Evolutionary conservation across 1,139 yeast genomes (phyloP), one percentile per base, ranked within the genome.

Genomic region (Candida tetrigidarum): DNA sequence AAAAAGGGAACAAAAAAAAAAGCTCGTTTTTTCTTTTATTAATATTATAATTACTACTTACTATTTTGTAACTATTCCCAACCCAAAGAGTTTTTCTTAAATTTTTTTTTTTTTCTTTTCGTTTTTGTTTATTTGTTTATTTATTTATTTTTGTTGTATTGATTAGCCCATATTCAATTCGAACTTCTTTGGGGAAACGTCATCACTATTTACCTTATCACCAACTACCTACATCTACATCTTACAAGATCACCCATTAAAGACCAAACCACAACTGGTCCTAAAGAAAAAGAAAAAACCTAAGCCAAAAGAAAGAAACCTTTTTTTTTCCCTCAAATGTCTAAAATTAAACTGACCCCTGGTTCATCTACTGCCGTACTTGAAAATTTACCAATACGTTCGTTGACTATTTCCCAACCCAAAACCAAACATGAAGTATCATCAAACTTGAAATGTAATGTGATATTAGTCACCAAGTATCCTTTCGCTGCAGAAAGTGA

Each of bases 401-500:
- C 49, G 11, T 43, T 50, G 7, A 44, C 52, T 2, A 43, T 47
- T 5, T 45, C 58, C 4, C 43, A 42, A 16, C 55, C 55, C 14
- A 38, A 39, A 34, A 22, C 44, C 10, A 29, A 34, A 25, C 27
- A 35, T n/a, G 37, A 41, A 22, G 29, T 43, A 12, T 16, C 32
- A 5, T 40, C 40, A 9, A 27, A 39, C 14, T 53, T 67, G 18
- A 55, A 54, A 29, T 54, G 67, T 37, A 71, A 67, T 49, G 64
- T 73, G 27, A 71, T 73, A 10, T 50, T 74, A 23, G 76, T 73
- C 8, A 60, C 72, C 28, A 73, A 72, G 50, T 71, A 55, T 52
- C 51, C 59, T 23, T 74, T 74, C 46, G 43, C 45, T 1, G 69
- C 75, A 4, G 78, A 74, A 52, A 56, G 58, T 35, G 44, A 51